Conservation (phyloP, 805 yeast genomes). For the Candida michaelii region DNA sequence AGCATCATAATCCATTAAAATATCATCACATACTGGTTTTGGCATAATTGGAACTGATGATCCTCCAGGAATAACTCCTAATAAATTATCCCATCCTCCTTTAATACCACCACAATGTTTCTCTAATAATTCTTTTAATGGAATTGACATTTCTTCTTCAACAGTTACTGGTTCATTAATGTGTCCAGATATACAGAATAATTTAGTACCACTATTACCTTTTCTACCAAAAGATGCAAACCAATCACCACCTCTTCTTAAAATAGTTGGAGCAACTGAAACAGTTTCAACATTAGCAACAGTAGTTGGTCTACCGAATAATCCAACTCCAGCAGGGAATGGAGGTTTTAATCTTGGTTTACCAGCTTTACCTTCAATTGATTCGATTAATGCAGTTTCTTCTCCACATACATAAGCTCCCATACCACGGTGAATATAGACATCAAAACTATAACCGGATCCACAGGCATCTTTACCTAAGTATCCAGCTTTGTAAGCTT, state of each 20-base stretch:
- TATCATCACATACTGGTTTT: slow-evolving; percentile 61
- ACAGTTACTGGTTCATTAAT: slow-evolving; percentile 92
- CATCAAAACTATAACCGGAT: slow-evolving; percentile 80
- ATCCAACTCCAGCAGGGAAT: slow-evolving; percentile 91
- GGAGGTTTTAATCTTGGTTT: slow-evolving; percentile 94
- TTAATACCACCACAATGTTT: slow-evolving; percentile 88
- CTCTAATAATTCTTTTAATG: slow-evolving; percentile 77
- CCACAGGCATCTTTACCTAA: slow-evolving; percentile 87
- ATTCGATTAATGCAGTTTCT: slow-evolving; percentile 86
- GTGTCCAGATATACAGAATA: slow-evolving; percentile 85
- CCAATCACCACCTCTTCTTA: slow-evolving; percentile 89
- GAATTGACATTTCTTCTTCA: slow-evolving; percentile 92
- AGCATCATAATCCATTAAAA: slow-evolving; percentile 86
- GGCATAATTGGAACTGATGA: slow-evolving; percentile 84
- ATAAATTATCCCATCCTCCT: slow-evolving; percentile 91
- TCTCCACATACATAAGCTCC: slow-evolving; percentile 94
- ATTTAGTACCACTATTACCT: slow-evolving; percentile 79
- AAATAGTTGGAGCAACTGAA: slow-evolving; percentile 85
- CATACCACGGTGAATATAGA: slow-evolving; percentile 87
- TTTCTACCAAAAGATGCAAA: slow-evolving; percentile 82
- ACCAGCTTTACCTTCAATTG: slow-evolving; percentile 90
- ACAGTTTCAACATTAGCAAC: slow-evolving; percentile 92
- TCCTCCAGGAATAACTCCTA: slow-evolving; percentile 89
- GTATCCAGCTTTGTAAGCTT: slow-evolving; percentile 78
- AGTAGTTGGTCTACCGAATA: slow-evolving; percentile 88